These are phyloP conservation scores for Thelonectria olida DNA, from an alignment of 2,329 filamentous ascomycete genomes.

Conservation along the genomic window DNA sequence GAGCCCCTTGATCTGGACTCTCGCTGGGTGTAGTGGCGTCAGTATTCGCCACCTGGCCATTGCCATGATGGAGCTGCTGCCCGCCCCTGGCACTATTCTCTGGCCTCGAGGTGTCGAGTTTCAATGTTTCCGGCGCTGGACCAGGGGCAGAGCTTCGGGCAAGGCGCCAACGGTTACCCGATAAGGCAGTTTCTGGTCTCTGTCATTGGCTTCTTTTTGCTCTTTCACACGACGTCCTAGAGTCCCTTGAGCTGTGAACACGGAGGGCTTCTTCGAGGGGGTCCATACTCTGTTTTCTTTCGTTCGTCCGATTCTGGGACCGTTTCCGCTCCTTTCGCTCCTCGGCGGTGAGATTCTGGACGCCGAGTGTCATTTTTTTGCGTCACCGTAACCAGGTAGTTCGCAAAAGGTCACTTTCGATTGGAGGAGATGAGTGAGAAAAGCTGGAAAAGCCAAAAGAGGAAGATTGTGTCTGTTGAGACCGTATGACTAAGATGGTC, in stretches of 20 bases:
- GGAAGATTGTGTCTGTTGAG: too few species aligned
- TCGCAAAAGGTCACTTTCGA: too few species aligned
- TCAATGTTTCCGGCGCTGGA: too few species aligned
- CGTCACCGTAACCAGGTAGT: too few species aligned
- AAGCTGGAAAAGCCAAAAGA: too few species aligned
- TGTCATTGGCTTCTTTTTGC: not conserved
- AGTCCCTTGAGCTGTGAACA: not conserved
- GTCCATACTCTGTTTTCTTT: constrained; percentile 27
- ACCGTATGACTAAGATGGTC: too few species aligned
- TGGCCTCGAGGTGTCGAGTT: too few species aligned
- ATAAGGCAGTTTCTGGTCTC: constrained; percentile 4
- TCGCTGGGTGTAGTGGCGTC: not conserved
- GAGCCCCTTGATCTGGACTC: too few species aligned
- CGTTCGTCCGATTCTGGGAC: constrained; percentile 27
- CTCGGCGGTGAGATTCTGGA: not conserved
- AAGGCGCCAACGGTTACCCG: constrained; percentile 27
- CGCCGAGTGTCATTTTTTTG: not conserved
- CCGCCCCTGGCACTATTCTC: not conserved
- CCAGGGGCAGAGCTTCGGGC: not conserved
- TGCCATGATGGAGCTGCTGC: accelerated
- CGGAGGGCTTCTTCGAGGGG: not conserved
- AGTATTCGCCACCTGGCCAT: not conserved
- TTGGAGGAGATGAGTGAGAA: too few species aligned
- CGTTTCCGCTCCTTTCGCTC: constrained; percentile 21
- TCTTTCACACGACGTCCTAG: constrained; percentile 14